These are phyloP conservation scores for Tilletia horrida DNA, from an alignment of 1,284 basidiomycete species.

Conservation along the genomic window DNA sequence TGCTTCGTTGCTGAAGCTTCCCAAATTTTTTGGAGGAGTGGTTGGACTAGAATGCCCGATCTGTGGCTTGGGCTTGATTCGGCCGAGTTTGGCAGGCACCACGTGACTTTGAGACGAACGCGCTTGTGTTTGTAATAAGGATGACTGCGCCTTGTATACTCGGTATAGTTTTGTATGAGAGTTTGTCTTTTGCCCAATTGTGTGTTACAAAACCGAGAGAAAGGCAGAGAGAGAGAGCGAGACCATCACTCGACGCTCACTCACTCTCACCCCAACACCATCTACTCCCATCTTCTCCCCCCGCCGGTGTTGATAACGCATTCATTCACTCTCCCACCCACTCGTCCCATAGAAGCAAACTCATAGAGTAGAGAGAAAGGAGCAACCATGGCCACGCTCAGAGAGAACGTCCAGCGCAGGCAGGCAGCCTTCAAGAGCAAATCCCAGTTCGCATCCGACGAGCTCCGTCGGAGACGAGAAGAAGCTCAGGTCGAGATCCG, in stretches of 20 bases:
- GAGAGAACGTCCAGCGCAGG: neutral
- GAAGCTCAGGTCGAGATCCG: slow-evolving; percentile 55
- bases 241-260: no score
- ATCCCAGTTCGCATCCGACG: slow-evolving; percentile 53
- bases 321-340: no score
- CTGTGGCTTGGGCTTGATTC: no score
- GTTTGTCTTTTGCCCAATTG: neutral
- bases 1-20: neutral
- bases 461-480: slow-evolving; percentile 51
- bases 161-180: slow-evolving; percentile 1
- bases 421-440: slow-evolving; percentile 46
- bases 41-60: neutral
- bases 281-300: no score
- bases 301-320: no score
- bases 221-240: neutral
- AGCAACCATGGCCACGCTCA: neutral
- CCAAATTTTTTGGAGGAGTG: slow-evolving; percentile 10
- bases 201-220: no score
- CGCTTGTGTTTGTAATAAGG: neutral
- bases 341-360: no score
- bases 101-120: no score
- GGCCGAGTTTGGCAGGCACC: no score
- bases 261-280: no score
- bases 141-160: neutral
- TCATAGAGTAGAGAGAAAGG: neutral